Conservation (phyloP, 1,284 basidiomycete genomes). For the Trametes hirsuta region DNA sequence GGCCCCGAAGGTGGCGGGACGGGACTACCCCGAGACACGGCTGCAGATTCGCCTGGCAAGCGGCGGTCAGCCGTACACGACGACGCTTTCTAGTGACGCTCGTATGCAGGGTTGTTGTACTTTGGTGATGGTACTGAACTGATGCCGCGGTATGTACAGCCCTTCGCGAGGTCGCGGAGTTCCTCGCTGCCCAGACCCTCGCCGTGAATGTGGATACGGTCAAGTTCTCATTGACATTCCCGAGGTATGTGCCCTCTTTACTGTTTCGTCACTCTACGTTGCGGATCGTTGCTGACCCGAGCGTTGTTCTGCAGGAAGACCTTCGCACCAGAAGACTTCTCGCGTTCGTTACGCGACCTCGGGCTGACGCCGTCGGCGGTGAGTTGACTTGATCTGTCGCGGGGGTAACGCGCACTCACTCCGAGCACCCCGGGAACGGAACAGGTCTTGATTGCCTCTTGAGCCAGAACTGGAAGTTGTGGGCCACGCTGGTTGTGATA, state of each 20-base stretch:
- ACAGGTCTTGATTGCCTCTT: constrained; percentile 32
- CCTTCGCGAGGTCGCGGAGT: constrained; percentile 85
- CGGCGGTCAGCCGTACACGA: constrained; percentile 80
- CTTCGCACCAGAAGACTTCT: constrained; percentile 66
- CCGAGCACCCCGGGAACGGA: background rate
- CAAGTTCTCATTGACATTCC: constrained; percentile 79
- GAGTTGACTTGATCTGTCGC: constrained; percentile 17
- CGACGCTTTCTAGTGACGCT: constrained; percentile 77
- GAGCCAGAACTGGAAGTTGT: background rate
- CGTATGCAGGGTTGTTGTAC: constrained; percentile 52
- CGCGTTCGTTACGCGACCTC: constrained; percentile 69
- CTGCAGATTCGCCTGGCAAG: constrained; percentile 83
- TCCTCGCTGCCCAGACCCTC: constrained; percentile 74
- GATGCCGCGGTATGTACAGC: constrained; percentile 46
- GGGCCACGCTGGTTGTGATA: background rate
- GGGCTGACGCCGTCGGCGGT: constrained; percentile 83
- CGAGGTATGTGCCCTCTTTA: constrained; percentile 56
- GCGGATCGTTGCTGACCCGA: background rate
- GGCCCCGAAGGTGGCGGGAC: constrained; percentile 55
- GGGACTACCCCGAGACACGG: constrained; percentile 82
- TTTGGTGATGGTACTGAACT: background rate
- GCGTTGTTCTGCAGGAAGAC: constrained; percentile 57
- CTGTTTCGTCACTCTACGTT: background rate
- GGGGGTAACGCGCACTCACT: background rate
- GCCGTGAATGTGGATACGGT: constrained; percentile 76